Percentiles rank a stretch among this genome's conserved stretches.
Evolutionary conservation across 164 flowering plant genomes (phyloP).

Genomic region (Vitis rotundifolia): DNA sequence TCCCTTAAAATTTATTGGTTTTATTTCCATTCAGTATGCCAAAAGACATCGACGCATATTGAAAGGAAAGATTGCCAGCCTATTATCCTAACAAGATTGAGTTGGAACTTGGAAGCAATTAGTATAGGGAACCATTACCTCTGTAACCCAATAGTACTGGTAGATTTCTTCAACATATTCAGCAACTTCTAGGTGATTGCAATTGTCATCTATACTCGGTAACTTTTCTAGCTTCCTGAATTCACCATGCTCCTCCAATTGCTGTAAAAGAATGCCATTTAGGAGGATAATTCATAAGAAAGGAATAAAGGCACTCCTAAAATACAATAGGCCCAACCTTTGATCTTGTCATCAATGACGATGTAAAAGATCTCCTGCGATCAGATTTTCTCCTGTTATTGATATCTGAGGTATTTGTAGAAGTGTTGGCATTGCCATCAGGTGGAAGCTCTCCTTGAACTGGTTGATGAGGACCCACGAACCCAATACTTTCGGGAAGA

Average conservation of each 20-base stretch:
- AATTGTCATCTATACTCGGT: slow-evolving; percentile 64
- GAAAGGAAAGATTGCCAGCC: too few species aligned
- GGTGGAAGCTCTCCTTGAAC: slow-evolving; percentile 26
- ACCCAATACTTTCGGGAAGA: slow-evolving; percentile 16
- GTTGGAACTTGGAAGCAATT: too few species aligned
- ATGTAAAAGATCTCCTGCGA: slow-evolving; percentile 78
- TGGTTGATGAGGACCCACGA: slow-evolving; percentile 24
- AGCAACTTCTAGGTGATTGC: slow-evolving; percentile 81
- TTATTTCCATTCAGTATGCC: too few species aligned
- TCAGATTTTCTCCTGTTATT: slow-evolving; percentile 33
- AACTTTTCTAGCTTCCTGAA: slow-evolving; percentile 36
- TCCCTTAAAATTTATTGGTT: too few species aligned
- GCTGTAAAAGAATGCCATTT: slow-evolving; percentile 31
- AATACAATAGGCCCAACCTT: slow-evolving; percentile 42
- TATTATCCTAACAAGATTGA: too few species aligned
- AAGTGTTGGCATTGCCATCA: slow-evolving; percentile 19
- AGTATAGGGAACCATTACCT: slow-evolving; percentile 45
- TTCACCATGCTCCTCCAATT: slow-evolving; percentile 32
- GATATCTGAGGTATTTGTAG: slow-evolving; percentile 15
- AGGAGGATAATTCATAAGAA: slow-evolving; percentile 1
- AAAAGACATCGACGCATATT: too few species aligned
- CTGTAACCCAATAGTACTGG: slow-evolving; percentile 79
- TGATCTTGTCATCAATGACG: slow-evolving; percentile 51
- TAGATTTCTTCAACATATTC: slow-evolving; percentile 91
- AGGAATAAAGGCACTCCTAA: background rate